phyloP scores from a whole-genome alignment of 768 basidiomycete genomes.

The Gymnopilus dilepis region DNA sequence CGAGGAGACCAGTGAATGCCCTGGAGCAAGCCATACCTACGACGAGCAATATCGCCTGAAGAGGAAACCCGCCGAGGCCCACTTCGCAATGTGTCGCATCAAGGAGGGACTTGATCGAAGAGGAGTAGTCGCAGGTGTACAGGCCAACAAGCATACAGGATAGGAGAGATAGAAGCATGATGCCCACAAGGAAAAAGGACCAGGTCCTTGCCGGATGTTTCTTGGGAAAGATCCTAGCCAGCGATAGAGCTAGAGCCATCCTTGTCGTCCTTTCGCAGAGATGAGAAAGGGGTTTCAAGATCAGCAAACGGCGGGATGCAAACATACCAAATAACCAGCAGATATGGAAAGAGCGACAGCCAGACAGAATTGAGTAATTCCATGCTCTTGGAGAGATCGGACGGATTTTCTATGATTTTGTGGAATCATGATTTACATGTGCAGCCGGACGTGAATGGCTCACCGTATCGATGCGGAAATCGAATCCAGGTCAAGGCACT shows the following conservation, averaged over 20 bases:
- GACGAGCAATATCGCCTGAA: background rate
- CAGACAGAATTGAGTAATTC: background rate
- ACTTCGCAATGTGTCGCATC: background rate
- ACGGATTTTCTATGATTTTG: background rate
- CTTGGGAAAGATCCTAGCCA: constrained; percentile 4
- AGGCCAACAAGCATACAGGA: background rate
- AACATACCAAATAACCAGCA: constrained; percentile 1
- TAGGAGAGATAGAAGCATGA: background rate
- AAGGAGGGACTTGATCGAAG: background rate
- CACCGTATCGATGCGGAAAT: constrained; percentile 2
- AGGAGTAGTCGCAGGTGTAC: background rate
- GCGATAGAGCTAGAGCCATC: background rate
- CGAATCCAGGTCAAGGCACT: background rate
- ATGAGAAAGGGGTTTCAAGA: background rate
- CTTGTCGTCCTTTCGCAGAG: background rate
- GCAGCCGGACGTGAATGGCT: background rate
- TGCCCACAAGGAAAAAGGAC: background rate
- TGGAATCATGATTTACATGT: background rate
- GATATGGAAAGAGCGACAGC: constrained; percentile 4
- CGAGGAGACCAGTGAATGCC: background rate
- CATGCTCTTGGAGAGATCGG: background rate
- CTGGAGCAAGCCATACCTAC: background rate
- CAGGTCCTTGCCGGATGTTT: background rate
- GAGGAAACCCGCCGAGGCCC: background rate
- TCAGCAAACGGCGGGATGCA: background rate